Conservation (phyloP, 345 rosid species). For the Lumnitzera racemosa region DNA sequence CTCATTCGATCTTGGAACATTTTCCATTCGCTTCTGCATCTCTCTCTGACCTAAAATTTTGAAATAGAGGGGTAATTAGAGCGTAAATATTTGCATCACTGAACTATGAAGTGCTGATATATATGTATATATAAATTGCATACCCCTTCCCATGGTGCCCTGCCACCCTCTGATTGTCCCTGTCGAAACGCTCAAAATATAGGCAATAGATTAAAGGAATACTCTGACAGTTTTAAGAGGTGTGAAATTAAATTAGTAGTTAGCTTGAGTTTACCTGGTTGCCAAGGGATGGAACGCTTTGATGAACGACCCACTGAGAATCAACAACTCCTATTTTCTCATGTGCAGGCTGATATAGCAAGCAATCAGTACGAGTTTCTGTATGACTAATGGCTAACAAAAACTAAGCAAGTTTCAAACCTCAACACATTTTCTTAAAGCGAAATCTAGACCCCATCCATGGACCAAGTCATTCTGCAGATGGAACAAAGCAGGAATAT, state of each 20-base stretch:
- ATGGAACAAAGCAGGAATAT: neutral
- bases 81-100: neutral
- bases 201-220: no score
- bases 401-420: conserved; percentile 11
- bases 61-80: neutral
- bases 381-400: neutral
- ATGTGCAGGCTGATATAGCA: conserved; percentile 46
- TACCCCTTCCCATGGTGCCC: conserved; percentile 68
- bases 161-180: conserved; percentile 43
- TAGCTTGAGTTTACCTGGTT: conserved; percentile 32
- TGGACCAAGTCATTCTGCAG: conserved; percentile 61
- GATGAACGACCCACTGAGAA: conserved; percentile 53
- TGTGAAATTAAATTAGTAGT: neutral
- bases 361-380: neutral
- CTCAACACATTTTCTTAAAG: conserved; percentile 48
- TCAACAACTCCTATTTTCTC: conserved; percentile 67
- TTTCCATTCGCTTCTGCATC: conserved; percentile 80
- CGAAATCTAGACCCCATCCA: conserved; percentile 65
- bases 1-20: conserved; percentile 63
- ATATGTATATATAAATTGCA: neutral
- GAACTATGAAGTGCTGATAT: neutral
- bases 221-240: neutral
- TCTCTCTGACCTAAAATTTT: conserved; percentile 58
- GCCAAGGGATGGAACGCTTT: conserved; percentile 51
- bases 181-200: conserved; percentile 9